Evolutionary conservation across 306 rosid species (phyloP).

Genomic region (Corylus avellana): DNA sequence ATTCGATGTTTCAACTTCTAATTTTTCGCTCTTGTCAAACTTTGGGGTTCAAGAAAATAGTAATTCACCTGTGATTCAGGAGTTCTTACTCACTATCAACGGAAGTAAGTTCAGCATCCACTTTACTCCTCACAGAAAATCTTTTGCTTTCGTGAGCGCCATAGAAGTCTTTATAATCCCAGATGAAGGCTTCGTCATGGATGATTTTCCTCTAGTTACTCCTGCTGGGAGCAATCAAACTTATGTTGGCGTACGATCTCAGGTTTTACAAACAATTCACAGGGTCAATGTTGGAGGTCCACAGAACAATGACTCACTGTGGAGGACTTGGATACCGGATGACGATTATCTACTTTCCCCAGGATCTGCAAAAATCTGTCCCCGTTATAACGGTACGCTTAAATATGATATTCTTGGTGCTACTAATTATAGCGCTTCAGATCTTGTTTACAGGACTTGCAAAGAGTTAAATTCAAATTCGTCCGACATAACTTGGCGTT

Average conservation of each 20-base stretch:
- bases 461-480: neutral
- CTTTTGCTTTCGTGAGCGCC: conserved; percentile 52
- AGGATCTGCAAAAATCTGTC: neutral
- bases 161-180: conserved; percentile 48
- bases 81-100: conserved; percentile 23
- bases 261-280: conserved; percentile 1
- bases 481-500: conserved; percentile 27
- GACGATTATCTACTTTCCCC: neutral
- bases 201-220: conserved; percentile 5
- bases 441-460: conserved; percentile 26
- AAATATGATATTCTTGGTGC: neutral
- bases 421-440: conserved; percentile 23
- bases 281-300: conserved; percentile 46
- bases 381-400: accelerated
- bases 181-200: neutral
- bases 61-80: conserved; percentile 21
- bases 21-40: conserved; percentile 19
- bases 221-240: neutral
- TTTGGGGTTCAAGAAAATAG: neutral
- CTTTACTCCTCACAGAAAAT: conserved; percentile 23
- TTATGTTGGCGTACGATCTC: neutral
- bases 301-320: neutral
- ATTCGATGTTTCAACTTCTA: conserved; percentile 42
- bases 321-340: neutral
- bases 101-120: neutral